A percentile compares a stretch with the other conserved stretches of the same genome.
Conservation (phyloP, 768 basidiomycete genomes). For the Cyathus striatus region DNA sequence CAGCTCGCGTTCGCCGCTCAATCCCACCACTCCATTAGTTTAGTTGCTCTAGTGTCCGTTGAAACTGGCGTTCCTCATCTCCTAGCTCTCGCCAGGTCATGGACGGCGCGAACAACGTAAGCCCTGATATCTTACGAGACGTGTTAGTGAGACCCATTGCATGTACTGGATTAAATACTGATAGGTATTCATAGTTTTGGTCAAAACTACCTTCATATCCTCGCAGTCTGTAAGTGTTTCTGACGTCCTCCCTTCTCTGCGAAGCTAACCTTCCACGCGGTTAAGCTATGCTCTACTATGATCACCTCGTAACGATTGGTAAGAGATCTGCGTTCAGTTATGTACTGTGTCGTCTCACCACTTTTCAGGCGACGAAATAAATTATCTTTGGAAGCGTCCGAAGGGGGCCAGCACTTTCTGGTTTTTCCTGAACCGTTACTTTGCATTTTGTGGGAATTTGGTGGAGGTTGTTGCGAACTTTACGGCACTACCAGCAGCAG, state of each 20-base stretch:
- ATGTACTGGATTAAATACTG: not conserved
- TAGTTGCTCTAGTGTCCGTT: too few relatives aligned
- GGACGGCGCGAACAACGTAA: slow-evolving; percentile 8
- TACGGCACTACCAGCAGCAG: slow-evolving; percentile 14
- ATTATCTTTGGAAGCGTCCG: slow-evolving; percentile 38
- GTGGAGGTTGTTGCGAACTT: slow-evolving; percentile 23
- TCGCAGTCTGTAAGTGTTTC: slow-evolving; percentile 24
- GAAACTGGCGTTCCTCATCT: too few relatives aligned
- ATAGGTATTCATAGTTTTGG: slow-evolving; percentile 10
- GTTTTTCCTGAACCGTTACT: slow-evolving; percentile 48
- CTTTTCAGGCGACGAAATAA: slow-evolving; percentile 29
- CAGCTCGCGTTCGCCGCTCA: too few relatives aligned
- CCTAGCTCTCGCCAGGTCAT: too few relatives aligned
- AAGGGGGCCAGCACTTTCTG: slow-evolving; percentile 31
- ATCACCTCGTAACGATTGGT: slow-evolving; percentile 33
- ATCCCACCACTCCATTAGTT: too few relatives aligned
- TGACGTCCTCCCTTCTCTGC: not conserved
- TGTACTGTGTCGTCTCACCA: not conserved
- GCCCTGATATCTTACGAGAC: slow-evolving; percentile 5
- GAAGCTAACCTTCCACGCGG: not conserved
- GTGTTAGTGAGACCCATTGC: slow-evolving; percentile 8
- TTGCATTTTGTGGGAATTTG: slow-evolving; percentile 35
- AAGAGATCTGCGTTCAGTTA: slow-evolving; percentile 3
- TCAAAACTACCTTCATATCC: slow-evolving; percentile 25
- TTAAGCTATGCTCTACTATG: slow-evolving; percentile 32